phyloP scores from a whole-genome alignment of 331 rosid genomes.

The Malus hybrid region DNA sequence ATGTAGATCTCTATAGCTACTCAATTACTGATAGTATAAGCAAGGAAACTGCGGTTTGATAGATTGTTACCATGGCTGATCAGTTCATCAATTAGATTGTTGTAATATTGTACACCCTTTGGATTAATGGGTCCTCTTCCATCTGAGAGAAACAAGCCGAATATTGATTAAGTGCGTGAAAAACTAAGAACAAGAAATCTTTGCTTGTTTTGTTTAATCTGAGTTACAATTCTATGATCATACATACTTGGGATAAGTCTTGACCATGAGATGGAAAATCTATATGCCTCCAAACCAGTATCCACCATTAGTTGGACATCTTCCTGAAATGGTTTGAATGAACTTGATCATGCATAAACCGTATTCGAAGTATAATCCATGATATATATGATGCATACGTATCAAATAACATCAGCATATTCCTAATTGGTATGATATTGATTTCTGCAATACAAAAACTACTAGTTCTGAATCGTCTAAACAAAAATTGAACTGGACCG shows the following conservation, averaged over 20 bases:
- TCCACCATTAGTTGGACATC: constrained; percentile 66
- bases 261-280: constrained; percentile 88
- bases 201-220: not conserved
- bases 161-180: not conserved
- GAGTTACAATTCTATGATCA: not conserved
- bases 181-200: not conserved
- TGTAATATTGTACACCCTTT: constrained; percentile 54
- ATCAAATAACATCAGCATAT: not conserved
- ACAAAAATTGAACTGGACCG: not conserved
- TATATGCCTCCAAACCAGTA: constrained; percentile 54
- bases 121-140: constrained; percentile 62
- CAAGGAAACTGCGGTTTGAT: not conserved
- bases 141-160: constrained; percentile 29
- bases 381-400: not conserved
- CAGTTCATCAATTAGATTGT: constrained; percentile 57
- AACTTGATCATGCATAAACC: not conserved
- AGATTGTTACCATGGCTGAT: constrained; percentile 35
- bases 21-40: not conserved
- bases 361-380: too few relatives aligned
- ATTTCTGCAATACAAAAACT: too few relatives aligned
- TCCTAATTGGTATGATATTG: not conserved
- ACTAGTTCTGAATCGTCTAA: too few relatives aligned
- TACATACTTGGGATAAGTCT: constrained; percentile 61
- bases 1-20: not conserved
- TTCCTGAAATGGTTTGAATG: constrained; percentile 34